Evolutionary conservation across 495 filamentous ascomycete genomes (phyloP).

Genomic region (Lophiotrema nucula): DNA sequence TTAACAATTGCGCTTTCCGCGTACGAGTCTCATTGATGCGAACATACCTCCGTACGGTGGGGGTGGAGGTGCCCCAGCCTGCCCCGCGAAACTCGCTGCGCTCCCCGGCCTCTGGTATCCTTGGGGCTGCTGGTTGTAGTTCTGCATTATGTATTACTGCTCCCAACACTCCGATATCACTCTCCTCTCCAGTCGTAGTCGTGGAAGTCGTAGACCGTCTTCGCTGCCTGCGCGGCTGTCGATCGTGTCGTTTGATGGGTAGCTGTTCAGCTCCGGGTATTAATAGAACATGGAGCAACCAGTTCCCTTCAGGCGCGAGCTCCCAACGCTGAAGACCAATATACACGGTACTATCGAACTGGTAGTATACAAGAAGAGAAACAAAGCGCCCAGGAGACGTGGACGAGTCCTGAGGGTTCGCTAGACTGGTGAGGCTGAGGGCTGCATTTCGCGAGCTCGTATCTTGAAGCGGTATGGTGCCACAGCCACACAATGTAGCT

Average conservation of each 20-base stretch:
- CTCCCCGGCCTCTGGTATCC: constrained; percentile 29
- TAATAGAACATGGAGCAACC: neutral
- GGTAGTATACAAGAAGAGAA: neutral
- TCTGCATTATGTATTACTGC: constrained; percentile 27
- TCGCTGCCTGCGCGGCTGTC: neutral
- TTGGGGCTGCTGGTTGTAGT: constrained; percentile 21
- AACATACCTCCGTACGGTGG: constrained; percentile 32
- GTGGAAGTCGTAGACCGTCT: neutral
- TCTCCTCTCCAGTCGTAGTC: too few species aligned
- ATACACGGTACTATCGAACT: neutral
- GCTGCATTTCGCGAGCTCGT: neutral
- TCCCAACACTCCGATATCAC: neutral
- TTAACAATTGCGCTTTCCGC: neutral
- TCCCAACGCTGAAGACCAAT: neutral
- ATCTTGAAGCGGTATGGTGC: neutral
- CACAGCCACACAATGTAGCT: neutral
- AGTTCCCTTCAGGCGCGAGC: neutral
- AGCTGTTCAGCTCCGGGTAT: constrained; percentile 1
- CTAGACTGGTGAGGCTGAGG: neutral
- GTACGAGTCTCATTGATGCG: neutral
- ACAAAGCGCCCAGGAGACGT: neutral
- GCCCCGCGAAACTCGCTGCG: constrained; percentile 24
- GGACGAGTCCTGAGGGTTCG: neutral
- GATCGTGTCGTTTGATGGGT: too few species aligned
- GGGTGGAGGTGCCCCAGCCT: constrained; percentile 13